Percentiles rank a stretch among this genome's conserved stretches.
phyloP scores from a whole-genome alignment of 176 grass and related monocot species.

The Oryza glaberrima region DNA sequence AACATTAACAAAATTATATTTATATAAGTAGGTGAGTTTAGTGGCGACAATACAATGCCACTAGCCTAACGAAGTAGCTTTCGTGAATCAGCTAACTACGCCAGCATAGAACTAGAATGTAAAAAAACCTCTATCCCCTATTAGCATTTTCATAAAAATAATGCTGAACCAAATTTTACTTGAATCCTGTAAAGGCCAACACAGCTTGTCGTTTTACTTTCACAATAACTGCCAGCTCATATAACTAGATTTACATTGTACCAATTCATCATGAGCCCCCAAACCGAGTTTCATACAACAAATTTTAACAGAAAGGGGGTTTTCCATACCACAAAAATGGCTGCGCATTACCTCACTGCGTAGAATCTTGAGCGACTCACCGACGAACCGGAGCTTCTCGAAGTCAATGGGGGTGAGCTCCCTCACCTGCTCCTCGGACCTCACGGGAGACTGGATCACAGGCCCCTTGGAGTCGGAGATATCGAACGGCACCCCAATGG shows the following conservation, averaged over 20 bases:
- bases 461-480: conserved; percentile 90
- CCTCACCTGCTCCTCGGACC: conserved; percentile 67
- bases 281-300: conserved; percentile 4
- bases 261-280: neutral
- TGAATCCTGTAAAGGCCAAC: neutral
- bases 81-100: conserved; percentile 8
- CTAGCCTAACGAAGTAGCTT: neutral
- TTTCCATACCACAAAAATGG: conserved; percentile 26
- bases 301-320: neutral
- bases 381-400: conserved; percentile 85
- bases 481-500: conserved; percentile 93
- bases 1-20: neutral
- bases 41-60: neutral
- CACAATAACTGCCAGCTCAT: neutral
- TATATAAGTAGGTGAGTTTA: neutral
- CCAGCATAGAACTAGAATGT: neutral
- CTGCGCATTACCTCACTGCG: conserved; percentile 68
- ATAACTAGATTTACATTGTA: neutral
- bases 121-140: conserved; percentile 7
- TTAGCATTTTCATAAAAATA: conserved; percentile 19
- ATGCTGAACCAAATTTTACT: neutral
- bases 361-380: conserved; percentile 86
- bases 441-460: conserved; percentile 72
- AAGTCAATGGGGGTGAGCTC: conserved; percentile 75
- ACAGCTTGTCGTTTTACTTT: neutral